phyloP scores from a whole-genome alignment of 768 basidiomycete genomes.

The Pleurotus salmoneostramineus region DNA sequence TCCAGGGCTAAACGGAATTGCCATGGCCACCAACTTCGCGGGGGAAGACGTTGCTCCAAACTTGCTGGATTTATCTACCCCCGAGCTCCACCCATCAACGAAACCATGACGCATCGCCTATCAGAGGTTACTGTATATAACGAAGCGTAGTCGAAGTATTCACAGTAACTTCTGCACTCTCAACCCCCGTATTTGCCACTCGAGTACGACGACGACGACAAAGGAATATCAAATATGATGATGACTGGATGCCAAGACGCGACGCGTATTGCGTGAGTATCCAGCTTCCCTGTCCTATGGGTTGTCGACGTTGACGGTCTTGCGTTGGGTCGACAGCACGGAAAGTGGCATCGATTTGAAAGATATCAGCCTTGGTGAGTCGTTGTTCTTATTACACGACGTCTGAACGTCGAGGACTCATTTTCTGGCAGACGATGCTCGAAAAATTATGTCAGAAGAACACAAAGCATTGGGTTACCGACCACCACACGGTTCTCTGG shows the following conservation, averaged over 20 bases:
- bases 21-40: not conserved
- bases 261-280: slow-evolving; percentile 2
- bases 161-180: no score
- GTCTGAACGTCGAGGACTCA: not conserved
- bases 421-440: not conserved
- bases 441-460: slow-evolving; percentile 4
- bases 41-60: not conserved
- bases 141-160: no score
- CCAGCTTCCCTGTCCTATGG: no score
- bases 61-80: not conserved
- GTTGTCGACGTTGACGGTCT: no score
- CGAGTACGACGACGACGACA: no score
- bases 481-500: slow-evolving; percentile 1
- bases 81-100: not conserved
- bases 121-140: no score
- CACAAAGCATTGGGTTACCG: slow-evolving; percentile 5
- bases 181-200: no score
- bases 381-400: not conserved
- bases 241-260: not conserved
- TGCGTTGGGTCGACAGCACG: not conserved
- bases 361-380: not conserved
- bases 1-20: not conserved
- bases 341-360: slow-evolving; percentile 3
- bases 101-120: not conserved
- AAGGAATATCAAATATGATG: not conserved